Evolutionary conservation across 306 rosid genomes (phyloP).

Genomic region (Chamaecrista fasciculata): DNA sequence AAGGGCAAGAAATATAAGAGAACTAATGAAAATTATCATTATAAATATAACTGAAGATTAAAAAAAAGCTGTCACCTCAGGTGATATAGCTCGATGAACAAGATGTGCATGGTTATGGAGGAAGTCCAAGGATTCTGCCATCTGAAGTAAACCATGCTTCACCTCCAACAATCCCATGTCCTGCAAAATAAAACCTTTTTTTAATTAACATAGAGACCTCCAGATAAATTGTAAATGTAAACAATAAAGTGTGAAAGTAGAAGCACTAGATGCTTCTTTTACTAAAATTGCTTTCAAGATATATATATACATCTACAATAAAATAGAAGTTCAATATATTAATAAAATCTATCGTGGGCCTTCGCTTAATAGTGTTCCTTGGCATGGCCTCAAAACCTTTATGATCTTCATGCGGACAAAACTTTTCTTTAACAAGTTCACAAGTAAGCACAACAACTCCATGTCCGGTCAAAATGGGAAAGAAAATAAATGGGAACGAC

Average conservation of each 20-base stretch:
- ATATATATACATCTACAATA: not conserved
- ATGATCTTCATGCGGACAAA: too few species aligned
- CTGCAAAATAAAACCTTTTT: slow-evolving; percentile 39
- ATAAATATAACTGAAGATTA: not conserved
- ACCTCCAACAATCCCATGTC: slow-evolving; percentile 93
- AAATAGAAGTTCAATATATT: not conserved
- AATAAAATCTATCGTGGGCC: not conserved
- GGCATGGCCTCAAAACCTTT: not conserved
- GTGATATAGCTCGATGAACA: slow-evolving; percentile 87
- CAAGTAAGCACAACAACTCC: too few species aligned
- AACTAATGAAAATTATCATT: not conserved
- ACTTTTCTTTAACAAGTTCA: too few species aligned
- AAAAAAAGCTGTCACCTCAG: slow-evolving; percentile 56
- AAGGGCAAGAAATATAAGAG: not conserved
- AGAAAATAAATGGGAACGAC: too few species aligned
- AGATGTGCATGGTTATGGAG: slow-evolving; percentile 91
- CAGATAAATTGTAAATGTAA: not conserved
- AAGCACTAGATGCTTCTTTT: not conserved
- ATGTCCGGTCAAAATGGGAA: too few species aligned
- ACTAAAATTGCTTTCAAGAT: not conserved
- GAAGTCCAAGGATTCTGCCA: slow-evolving; percentile 89
- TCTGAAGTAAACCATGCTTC: slow-evolving; percentile 95
- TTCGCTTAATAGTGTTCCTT: not conserved
- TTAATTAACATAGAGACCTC: not conserved
- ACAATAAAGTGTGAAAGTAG: not conserved